Conservation (phyloP, 257 asterid species). For the Asclepias syriaca region DNA sequence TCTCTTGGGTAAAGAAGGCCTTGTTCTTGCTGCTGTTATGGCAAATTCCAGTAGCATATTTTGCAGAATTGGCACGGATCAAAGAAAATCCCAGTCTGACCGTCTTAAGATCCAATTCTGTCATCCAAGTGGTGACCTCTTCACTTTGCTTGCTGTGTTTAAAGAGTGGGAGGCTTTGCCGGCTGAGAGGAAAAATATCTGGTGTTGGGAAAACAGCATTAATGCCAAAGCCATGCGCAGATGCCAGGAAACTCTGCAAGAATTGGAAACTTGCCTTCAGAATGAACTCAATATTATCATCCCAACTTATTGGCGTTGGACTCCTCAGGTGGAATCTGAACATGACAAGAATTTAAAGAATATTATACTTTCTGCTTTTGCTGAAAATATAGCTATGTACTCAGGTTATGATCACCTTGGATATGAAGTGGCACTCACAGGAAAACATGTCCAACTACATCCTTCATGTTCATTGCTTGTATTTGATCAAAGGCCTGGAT, state of each 20-base stretch:
- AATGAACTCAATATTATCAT: constrained; percentile 57
- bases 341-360: constrained; percentile 51
- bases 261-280: constrained; percentile 67
- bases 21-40: constrained; percentile 93
- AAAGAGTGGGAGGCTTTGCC: constrained; percentile 74
- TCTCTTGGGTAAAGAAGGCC: constrained; percentile 74
- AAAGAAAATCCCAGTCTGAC: constrained; percentile 69
- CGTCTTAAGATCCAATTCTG: constrained; percentile 84
- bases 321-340: constrained; percentile 40
- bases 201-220: constrained; percentile 97
- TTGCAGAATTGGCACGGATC: constrained; percentile 77
- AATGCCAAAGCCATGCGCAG: constrained; percentile 92
- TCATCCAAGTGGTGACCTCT: constrained; percentile 82
- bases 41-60: constrained; percentile 83
- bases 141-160: constrained; percentile 88
- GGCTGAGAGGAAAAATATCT: constrained; percentile 41
- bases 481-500: constrained; percentile 67
- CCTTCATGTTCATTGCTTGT: constrained; percentile 77
- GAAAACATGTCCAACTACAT: constrained; percentile 76
- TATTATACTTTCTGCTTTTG: constrained; percentile 60
- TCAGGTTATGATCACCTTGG: constrained; percentile 94
- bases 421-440: constrained; percentile 66
- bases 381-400: constrained; percentile 90
- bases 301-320: constrained; percentile 83
- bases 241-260: constrained; percentile 72